Percentiles rank a stretch among this genome's conserved stretches.
These are phyloP conservation scores for Papiliotrema terrestris DNA, from an alignment of 1,284 basidiomycete genomes.

Conservation along the genomic window DNA sequence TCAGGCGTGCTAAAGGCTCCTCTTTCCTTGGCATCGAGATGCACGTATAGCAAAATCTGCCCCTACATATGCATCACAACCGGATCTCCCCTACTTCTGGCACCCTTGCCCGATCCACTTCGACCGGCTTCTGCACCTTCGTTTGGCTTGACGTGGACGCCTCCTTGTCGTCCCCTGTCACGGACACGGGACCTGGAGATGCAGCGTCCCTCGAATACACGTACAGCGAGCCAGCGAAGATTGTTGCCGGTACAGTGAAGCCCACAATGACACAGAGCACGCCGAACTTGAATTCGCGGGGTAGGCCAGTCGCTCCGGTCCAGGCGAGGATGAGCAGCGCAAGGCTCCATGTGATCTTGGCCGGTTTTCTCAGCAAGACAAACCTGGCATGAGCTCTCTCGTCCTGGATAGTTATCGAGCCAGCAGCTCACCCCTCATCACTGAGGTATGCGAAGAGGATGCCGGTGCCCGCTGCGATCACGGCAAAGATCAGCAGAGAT, in stretches of 20 bases:
- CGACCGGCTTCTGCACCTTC: not conserved
- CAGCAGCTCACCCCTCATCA: not conserved
- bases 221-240: not conserved
- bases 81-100: too few relatives aligned
- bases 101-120: too few relatives aligned
- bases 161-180: not conserved
- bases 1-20: too few relatives aligned
- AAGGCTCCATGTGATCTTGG: not conserved
- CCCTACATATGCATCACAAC: too few relatives aligned
- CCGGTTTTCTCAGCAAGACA: not conserved
- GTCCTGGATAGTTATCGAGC: too few relatives aligned
- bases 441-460: not conserved
- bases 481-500: not conserved
- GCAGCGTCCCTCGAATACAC: not conserved
- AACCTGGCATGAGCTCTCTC: not conserved
- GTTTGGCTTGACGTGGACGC: not conserved
- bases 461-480: not conserved
- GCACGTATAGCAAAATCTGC: too few relatives aligned
- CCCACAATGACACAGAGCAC: not conserved
- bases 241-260: not conserved
- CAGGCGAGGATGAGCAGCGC: not conserved
- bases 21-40: too few relatives aligned
- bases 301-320: not conserved
- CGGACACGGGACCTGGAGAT: too few relatives aligned
- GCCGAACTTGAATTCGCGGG: not conserved